Base-by-base conservation (phyloP, 805 yeast species). In the Suhomyces sp. region DNA sequence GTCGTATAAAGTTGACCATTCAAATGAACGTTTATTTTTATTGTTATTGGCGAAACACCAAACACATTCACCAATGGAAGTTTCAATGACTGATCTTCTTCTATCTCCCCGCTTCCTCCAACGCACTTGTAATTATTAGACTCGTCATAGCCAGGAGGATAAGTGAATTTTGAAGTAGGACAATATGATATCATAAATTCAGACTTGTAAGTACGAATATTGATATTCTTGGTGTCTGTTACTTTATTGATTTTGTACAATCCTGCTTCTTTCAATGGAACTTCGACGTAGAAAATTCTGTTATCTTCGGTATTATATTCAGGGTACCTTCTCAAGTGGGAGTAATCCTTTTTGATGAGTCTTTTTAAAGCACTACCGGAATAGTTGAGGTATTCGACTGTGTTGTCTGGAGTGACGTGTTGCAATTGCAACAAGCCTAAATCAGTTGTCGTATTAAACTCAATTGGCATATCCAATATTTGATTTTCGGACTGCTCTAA, bases 391-490 rank as follows among this genome's bases (percentile, higher is more conserved):
- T 73, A 60, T 1, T 72, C 64, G 15, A 78, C 69, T 44, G 75
- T 71, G 58, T 82, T 80, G 7, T 75, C 77, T 5, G 89, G 78
- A 49, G 83, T 83, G 15, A 78, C 79, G 63, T 79, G 82, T 53
- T 82, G 79, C 44, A 94, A 65, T 64, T 87, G 90, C 47, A 94
- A 71, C 48, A 72, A 76, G 1, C 84, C 85, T 4, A 96, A 80
- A 41, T 84, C 87, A 4, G 84, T 79, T 2, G 97, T 84, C 9
- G 97, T 85, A 61, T 94, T 92, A 60, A 90, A 80, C 58, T 85
- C 83, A 12, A 94, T 75, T 6, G 98, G 97, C 54, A 91, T 73
- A 33, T 62, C 61, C 27, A 79, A 56, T 12, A 66, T 61, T 35
- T 66, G 61, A 63, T 48, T 66, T 62, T 55, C 63, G 7, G 53